A percentile compares a stretch with the other conserved stretches of the same genome.
Conservation (phyloP, 495 filamentous ascomycete species). For the Penicillium goetzii region DNA sequence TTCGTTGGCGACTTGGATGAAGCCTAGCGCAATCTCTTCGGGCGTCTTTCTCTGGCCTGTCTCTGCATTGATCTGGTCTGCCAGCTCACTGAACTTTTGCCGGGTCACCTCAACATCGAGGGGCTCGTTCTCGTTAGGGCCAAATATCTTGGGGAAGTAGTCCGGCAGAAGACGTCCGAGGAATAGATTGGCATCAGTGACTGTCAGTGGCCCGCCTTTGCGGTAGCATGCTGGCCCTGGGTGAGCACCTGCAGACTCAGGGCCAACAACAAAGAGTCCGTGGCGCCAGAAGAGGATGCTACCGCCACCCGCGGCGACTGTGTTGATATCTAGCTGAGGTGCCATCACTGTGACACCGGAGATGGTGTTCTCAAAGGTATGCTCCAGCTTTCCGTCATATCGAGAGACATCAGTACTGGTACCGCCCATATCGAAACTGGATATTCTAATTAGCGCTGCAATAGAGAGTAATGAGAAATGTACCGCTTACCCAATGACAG, state of each 20-base stretch:
- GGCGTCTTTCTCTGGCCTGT: conserved; percentile 62
- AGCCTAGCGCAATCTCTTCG: conserved; percentile 79
- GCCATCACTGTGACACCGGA: conserved; percentile 94
- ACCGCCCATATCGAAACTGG: conserved; percentile 89
- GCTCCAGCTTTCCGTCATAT: conserved; percentile 91
- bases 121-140: conserved; percentile 84
- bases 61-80: conserved; percentile 75
- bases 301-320: conserved; percentile 95
- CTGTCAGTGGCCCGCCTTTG: conserved; percentile 89
- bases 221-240: conserved; percentile 94
- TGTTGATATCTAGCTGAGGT: conserved; percentile 96
- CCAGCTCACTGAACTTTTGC: conserved; percentile 74
- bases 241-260: conserved; percentile 90
- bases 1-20: conserved; percentile 58
- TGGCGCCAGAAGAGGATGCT: conserved; percentile 89
- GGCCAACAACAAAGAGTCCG: conserved; percentile 90
- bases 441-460: conserved; percentile 45
- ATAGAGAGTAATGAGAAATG: background rate
- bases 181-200: conserved; percentile 93
- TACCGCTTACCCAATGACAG: conserved; percentile 70
- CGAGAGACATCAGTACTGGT: conserved; percentile 94
- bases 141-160: conserved; percentile 97
- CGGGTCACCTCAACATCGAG: conserved; percentile 78
- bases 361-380: conserved; percentile 96
- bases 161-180: conserved; percentile 88